Evolutionary conservation across 306 rosid genomes (phyloP), one percentile per base, ranked within the genome.

Genomic region (Bauhinia variegata): DNA sequence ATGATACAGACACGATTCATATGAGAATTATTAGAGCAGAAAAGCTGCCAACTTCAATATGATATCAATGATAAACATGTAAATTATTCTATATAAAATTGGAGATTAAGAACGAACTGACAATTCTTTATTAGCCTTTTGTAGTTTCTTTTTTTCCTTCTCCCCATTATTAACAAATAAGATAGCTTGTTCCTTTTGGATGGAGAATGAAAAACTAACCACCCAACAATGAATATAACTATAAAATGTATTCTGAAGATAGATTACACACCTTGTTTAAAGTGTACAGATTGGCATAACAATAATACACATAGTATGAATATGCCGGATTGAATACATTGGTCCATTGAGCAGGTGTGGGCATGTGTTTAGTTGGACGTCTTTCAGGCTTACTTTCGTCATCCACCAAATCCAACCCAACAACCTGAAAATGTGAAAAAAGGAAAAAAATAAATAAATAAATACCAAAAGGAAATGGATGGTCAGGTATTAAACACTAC

Each of bases 361-460:
- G 98, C 98, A 93, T 93, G 87, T 93, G 98, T 75, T 89, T 89
- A 49, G 96, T 89, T 8, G 96, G 92, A 16, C 96, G 86, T 65
- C 96, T 77, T 80, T 89, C 96, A 64, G 96, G 92, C 63, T 86
- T 89, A 80, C 85, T 89, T 72, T 89, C 96, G 18, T 89, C 96
- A 57, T 89, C 96, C 55, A 89, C 96, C 80, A 89, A 82, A 84
- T 89, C 96, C 82, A 89, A 70, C 46, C 96, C 96, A 61, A 89
- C 96, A 76, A 89, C 90, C 96, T 89, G 60, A 63, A 79, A 30
- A 50, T 72, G 67, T 67, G 50, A 42, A 51, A 3, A 50, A 12
- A 59, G n/a, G n/a, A n/a, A n/a, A n/a, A n/a, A n/a, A n/a, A n/a
- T n/a, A n/a, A n/a, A n/a, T n/a, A n/a, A n/a, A n/a, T n/a, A n/a